Percentiles rank a stretch among this genome's conserved stretches.
Evolutionary conservation across 805 yeast genomes (phyloP).

Genomic region (Hemisphaericaspora nanyangensis): DNA sequence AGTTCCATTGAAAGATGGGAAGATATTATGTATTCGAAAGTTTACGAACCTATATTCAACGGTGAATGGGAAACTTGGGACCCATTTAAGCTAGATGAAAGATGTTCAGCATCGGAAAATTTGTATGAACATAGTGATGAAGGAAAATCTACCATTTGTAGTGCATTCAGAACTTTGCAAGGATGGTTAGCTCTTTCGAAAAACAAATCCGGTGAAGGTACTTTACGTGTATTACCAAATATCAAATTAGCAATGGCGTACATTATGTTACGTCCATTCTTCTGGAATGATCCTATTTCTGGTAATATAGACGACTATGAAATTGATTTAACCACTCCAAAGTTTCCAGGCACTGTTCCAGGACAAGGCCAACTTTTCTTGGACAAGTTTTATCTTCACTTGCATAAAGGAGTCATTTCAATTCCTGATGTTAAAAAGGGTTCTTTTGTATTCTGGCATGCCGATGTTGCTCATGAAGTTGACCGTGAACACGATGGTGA

Average conservation of each 20-base stretch:
- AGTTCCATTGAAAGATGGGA: slow-evolving; percentile 45
- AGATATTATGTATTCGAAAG: slow-evolving; percentile 33
- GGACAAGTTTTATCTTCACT: slow-evolving; percentile 29
- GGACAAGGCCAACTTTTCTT: slow-evolving; percentile 32
- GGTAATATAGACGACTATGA: slow-evolving; percentile 21
- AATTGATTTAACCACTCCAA: slow-evolving; percentile 24
- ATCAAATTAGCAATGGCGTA: slow-evolving; percentile 34
- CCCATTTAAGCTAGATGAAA: slow-evolving; percentile 31
- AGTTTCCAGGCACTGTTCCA: slow-evolving; percentile 37
- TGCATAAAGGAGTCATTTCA: slow-evolving; percentile 27
- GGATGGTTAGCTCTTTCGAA: slow-evolving; percentile 43
- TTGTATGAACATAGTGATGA: slow-evolving; percentile 20
- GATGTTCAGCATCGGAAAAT: slow-evolving; percentile 30
- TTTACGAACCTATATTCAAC: slow-evolving; percentile 32
- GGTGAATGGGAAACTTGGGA: slow-evolving; percentile 43
- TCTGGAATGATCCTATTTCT: slow-evolving; percentile 15
- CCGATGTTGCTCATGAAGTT: slow-evolving; percentile 39
- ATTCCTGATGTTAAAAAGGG: slow-evolving; percentile 40
- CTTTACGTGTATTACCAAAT: slow-evolving; percentile 35
- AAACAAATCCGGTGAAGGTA: slow-evolving; percentile 35
- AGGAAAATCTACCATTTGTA: slow-evolving; percentile 18
- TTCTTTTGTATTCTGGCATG: slow-evolving; percentile 43
- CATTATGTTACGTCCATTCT: slow-evolving; percentile 37
- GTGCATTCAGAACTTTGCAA: slow-evolving; percentile 39
- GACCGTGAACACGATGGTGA: slow-evolving; percentile 33